Evolutionary conservation across 1,139 yeast species (phyloP), one percentile per base, ranked within the genome.

Genomic region (Yamadazyma conglobata): DNA sequence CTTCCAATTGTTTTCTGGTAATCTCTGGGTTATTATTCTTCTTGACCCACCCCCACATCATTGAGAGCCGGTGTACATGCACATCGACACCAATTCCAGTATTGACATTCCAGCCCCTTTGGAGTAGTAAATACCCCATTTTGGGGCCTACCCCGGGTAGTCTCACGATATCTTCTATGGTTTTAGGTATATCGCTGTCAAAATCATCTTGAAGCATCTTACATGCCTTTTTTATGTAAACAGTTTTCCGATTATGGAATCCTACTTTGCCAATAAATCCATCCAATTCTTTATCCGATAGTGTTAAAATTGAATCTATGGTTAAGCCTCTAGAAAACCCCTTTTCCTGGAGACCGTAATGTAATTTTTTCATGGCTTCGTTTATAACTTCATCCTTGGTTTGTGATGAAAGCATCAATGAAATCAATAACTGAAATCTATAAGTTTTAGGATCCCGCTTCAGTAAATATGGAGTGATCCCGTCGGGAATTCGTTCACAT

Each of bases 111-210:
- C 96, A 88, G 0, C 93, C 96, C 24, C 77, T 72, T 46, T 87
- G 95, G 41, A 87, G 60, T 3, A 89, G 67, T 20, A 89, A 58
- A 52, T 75, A 83, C 0, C 95, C 95, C 97, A 89, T 89, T 52
- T 89, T 89, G 8, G 96, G 96, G 0, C 98, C 98, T 2, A 89
- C 95, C 0, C 98, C 98, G 0, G 96, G 96, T 21, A 89, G 58
- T 1, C 70, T 57, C 3, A 75, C 68, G 35, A 88, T 66, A 2
- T 81, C 89, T 7, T 72, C 77, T 9, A 87, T 70, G 0, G 79
- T 77, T 10, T 71, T 58, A 0, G 91, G 91, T 2, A 89, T 70
- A 47, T 88, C 96, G 6, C 79, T 79, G 12, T 63, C 58, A 48
- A 70, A 77, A 11, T 70, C 48, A 3, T 70, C 70, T 4, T 54